phyloP scores from a whole-genome alignment of 257 asterid genomes.

The Ilex aquifolium region DNA sequence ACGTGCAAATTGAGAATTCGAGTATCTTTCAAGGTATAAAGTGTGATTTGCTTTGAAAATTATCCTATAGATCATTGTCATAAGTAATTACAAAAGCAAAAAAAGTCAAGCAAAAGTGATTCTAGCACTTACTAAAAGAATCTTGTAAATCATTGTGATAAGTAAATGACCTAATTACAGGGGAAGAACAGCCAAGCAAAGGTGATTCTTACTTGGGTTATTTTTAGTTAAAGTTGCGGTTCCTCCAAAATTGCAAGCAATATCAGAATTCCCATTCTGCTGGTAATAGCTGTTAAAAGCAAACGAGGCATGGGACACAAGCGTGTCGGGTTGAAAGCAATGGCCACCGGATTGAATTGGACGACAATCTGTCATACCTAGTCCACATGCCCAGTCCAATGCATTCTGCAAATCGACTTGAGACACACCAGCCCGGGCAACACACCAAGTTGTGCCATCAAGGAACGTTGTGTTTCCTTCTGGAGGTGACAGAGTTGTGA shows the following conservation, averaged over 20 bases:
- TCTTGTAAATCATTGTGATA: too few species aligned
- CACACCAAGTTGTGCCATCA: conserved; percentile 69
- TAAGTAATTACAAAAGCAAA: too few species aligned
- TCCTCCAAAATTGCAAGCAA: conserved; percentile 90
- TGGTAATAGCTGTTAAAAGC: conserved; percentile 83
- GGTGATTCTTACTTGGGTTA: conserved; percentile 52
- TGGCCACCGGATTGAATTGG: conserved; percentile 65
- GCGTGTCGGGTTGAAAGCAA: conserved; percentile 63
- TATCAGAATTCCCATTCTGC: conserved; percentile 62
- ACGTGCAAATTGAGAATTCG: too few species aligned
- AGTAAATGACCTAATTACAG: background rate
- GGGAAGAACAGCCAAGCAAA: background rate
- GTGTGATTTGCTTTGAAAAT: too few species aligned
- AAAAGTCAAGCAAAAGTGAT: too few species aligned
- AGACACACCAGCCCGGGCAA: conserved; percentile 55
- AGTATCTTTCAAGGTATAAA: too few species aligned
- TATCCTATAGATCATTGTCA: too few species aligned
- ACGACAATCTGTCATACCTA: conserved; percentile 49
- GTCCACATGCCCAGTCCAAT: conserved; percentile 84
- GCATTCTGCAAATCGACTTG: conserved; percentile 53
- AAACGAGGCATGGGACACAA: conserved; percentile 63
- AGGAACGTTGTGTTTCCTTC: conserved; percentile 84
- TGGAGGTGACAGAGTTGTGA: conserved; percentile 36
- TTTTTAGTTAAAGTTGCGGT: conserved; percentile 44
- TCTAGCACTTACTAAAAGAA: too few species aligned